Percentiles rank a stretch among this genome's conserved stretches.
Conservation (phyloP, 441 rosid genomes). For the Breynia disticha region DNA sequence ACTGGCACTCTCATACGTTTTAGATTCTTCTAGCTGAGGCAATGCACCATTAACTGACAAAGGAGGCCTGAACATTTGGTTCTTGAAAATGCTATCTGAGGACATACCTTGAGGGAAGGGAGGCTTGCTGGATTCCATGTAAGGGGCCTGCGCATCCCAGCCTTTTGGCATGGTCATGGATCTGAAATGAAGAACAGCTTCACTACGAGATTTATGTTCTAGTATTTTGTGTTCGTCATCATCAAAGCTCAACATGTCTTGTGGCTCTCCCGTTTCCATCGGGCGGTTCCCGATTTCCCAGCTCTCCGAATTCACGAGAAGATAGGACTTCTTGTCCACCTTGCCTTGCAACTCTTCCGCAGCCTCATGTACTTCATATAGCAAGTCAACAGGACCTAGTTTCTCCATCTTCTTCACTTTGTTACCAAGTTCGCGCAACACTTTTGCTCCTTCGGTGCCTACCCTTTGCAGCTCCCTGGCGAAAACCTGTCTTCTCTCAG, state of each 20-base stretch:
- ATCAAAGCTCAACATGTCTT: slow-evolving; percentile 42
- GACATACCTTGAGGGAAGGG: slow-evolving; percentile 15
- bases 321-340: slow-evolving; percentile 62
- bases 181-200: slow-evolving; percentile 62
- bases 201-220: slow-evolving; percentile 57
- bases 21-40: slow-evolving; percentile 30
- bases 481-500: slow-evolving; percentile 68
- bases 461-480: slow-evolving; percentile 60
- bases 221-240: slow-evolving; percentile 35
- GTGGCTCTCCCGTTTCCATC: slow-evolving; percentile 35
- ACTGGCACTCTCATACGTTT: slow-evolving; percentile 60
- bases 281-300: slow-evolving; percentile 63
- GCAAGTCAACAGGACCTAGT: slow-evolving; percentile 43
- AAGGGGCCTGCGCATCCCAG: slow-evolving; percentile 27
- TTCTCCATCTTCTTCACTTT: slow-evolving; percentile 81
- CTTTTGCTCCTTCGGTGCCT: slow-evolving; percentile 75
- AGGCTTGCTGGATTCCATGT: slow-evolving; percentile 15
- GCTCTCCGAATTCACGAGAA: slow-evolving; percentile 71
- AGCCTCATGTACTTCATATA: slow-evolving; percentile 58
- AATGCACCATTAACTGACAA: slow-evolving; percentile 25
- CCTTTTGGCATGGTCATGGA: slow-evolving; percentile 24
- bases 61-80: slow-evolving; percentile 52
- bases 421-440: slow-evolving; percentile 62
- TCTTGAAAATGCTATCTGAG: slow-evolving; percentile 16
- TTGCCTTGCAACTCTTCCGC: slow-evolving; percentile 72